These are phyloP conservation scores for Cenchrus americanus DNA, from an alignment of 176 grass and related monocot genomes.

Conservation along the genomic window DNA sequence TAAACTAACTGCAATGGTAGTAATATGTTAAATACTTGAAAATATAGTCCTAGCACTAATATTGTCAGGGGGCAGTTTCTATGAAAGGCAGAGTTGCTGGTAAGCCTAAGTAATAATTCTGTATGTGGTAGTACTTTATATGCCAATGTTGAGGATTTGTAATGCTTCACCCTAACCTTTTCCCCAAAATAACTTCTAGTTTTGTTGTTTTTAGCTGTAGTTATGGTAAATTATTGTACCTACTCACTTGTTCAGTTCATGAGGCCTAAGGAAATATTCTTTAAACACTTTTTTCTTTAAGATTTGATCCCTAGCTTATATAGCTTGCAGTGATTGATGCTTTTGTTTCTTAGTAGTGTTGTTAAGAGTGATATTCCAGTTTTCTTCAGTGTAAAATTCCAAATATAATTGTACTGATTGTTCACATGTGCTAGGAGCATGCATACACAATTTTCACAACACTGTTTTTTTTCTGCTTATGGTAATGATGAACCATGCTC, in stretches of 20 bases:
- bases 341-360: background rate
- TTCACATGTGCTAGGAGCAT: constrained; percentile 12
- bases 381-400: constrained; percentile 28
- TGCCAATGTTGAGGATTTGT: background rate
- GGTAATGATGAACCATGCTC: constrained; percentile 23
- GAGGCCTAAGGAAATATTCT: background rate
- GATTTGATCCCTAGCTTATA: background rate
- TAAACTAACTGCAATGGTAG: background rate
- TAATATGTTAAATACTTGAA: background rate
- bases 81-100: background rate
- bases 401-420: constrained; percentile 6
- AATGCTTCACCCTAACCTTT: background rate
- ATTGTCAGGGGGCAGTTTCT: background rate
- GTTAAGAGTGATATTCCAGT: constrained; percentile 4
- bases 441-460: background rate
- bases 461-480: background rate
- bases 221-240: background rate
- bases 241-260: background rate
- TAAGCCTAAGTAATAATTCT: background rate
- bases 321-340: background rate
- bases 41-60: background rate
- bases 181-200: background rate
- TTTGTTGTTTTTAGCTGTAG: constrained; percentile 2
- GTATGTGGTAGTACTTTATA: background rate
- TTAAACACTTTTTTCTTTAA: background rate